Conservation (phyloP, 228 moss, liverwort and hornwort genomes). For the Sphagnum fallax region DNA sequence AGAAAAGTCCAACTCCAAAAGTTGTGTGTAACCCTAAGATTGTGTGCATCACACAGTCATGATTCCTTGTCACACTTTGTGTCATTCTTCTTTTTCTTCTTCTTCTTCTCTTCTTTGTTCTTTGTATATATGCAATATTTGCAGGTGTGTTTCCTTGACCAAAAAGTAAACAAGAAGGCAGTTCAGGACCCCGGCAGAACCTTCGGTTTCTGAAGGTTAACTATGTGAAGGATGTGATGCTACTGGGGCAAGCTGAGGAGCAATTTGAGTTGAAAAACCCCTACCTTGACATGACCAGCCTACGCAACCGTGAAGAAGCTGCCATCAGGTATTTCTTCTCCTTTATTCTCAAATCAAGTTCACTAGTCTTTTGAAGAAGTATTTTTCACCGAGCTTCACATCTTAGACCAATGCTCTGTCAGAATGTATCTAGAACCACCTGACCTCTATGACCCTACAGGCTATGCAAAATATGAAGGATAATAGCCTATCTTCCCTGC, state of each 20-base stretch:
- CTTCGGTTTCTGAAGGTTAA: conserved; percentile 89
- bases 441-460: too few species aligned
- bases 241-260: conserved; percentile 78
- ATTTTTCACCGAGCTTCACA: too few species aligned
- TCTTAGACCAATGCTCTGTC: too few species aligned
- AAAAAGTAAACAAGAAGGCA: conserved; percentile 68
- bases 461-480: too few species aligned
- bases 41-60: too few species aligned
- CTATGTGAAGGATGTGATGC: conserved; percentile 74
- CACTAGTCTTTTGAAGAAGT: too few species aligned
- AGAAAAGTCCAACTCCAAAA: too few species aligned
- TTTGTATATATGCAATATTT: neutral
- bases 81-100: neutral
- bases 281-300: conserved; percentile 68
- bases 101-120: neutral
- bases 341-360: neutral
- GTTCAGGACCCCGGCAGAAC: conserved; percentile 73
- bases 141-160: too few species aligned
- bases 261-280: conserved; percentile 69
- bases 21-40: too few species aligned
- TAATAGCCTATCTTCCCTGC: too few species aligned
- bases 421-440: too few species aligned
- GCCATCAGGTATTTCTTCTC: conserved; percentile 60
- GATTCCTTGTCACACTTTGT: neutral
- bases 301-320: conserved; percentile 84